phyloP scores from a whole-genome alignment of 2,329 filamentous ascomycete genomes.

The Alternaria burnsii region DNA sequence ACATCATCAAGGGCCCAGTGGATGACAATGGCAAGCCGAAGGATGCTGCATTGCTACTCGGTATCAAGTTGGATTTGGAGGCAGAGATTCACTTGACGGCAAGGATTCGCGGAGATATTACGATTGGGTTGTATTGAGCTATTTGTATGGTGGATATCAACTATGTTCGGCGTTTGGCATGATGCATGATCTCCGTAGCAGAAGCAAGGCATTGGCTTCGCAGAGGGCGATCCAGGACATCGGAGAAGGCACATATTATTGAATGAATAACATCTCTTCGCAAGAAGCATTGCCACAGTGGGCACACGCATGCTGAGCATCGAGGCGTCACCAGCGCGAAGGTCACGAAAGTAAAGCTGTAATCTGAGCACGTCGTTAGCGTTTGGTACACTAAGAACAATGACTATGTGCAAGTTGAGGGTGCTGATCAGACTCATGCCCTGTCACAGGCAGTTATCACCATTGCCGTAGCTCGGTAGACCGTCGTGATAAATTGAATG shows the following conservation, averaged over 20 bases:
- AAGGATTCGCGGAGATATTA: constrained; percentile 67
- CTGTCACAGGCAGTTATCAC: constrained; percentile 82
- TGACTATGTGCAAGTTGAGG: not conserved
- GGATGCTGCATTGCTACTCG: constrained; percentile 65
- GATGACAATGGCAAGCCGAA: constrained; percentile 67
- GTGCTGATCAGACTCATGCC: constrained; percentile 58
- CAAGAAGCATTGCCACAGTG: not conserved
- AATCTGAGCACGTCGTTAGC: constrained; percentile 16
- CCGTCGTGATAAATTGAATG: constrained; percentile 75
- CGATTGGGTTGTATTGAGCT: constrained; percentile 64
- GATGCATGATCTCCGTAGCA: not conserved
- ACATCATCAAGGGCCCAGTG: constrained; percentile 64
- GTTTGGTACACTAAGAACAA: not conserved
- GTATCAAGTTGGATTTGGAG: constrained; percentile 70
- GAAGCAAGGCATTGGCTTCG: not conserved
- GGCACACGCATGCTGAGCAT: not conserved
- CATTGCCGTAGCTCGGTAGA: constrained; percentile 84
- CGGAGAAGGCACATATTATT: not conserved
- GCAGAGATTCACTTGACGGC: constrained; percentile 70
- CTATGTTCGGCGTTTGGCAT: not conserved
- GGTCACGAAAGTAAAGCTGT: not conserved
- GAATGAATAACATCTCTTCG: not conserved
- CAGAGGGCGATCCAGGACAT: not conserved
- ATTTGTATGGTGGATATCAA: constrained; percentile 2
- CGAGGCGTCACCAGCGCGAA: not conserved